Evolutionary conservation across 1,284 basidiomycete species (phyloP), one percentile per base, ranked within the genome.

Genomic region (Cutaneotrichosporon mucoides): DNA sequence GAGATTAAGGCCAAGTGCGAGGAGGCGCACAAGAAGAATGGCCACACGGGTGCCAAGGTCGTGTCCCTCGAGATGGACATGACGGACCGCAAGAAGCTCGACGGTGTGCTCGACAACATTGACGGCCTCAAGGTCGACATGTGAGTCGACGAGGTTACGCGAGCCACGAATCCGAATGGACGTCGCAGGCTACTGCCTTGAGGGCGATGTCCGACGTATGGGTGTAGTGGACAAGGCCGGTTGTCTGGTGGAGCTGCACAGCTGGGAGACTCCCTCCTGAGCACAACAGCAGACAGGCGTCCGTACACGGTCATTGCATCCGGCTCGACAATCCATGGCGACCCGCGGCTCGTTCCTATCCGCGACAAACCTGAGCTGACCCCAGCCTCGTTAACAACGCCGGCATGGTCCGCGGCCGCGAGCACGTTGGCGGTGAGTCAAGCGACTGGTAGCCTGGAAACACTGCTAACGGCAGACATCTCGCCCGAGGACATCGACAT

Each of bases 331-430:
- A n/a, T n/a, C n/a, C n/a, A n/a, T n/a, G n/a, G n/a, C n/a, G n/a
- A n/a, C n/a, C n/a, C n/a, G n/a, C n/a, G n/a, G n/a, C n/a, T n/a
- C n/a, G n/a, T n/a, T n/a, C n/a, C n/a, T n/a, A n/a, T n/a, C n/a
- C n/a, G n/a, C n/a, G n/a, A n/a, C n/a, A n/a, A n/a, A n/a, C n/a
- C n/a, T 76, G 62, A 61, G 74, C 58, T 57, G 13, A 55, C 41
- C 6, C 3, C 53, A 77, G 76, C 58, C 66, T 79, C 35, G 76
- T 79, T 40, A 79, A 79, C 67, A 79, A 79, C 50, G 77, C 77
- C 53, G 77, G 77, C 15, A 71, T 79, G 56, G 77, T 79, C 46
- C 66, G 65, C 13, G 77, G 77, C 8, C 63, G 68, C 15, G 77
- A 79, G 44, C 73, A 75, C 12, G 69, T 79, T 24, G 77, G 77